Evolutionary conservation across 345 rosid species (phyloP), one percentile per base, ranked within the genome.

Genomic region (Corchorus capsularis): DNA sequence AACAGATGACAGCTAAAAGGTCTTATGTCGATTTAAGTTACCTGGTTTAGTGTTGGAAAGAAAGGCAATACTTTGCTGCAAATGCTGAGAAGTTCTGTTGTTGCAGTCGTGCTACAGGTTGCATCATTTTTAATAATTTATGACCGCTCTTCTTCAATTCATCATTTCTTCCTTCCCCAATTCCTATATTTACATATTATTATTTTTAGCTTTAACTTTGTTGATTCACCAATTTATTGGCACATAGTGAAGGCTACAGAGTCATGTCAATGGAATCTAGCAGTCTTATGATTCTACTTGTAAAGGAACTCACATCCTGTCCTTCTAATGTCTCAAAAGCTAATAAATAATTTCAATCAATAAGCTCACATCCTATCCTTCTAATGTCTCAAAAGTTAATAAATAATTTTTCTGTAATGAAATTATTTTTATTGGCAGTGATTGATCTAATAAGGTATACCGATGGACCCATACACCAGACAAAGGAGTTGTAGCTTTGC

Each of bases 401-500:
- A 12, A 67, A 19, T 13, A 41, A 70, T 34, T 54, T 53, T 54
- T 1, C 61, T 70, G 46, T 53, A 17, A 35, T 62, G 53, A 66
- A 66, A 20, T 46, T 67, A 46, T 67, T 3, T 3, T 45, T 66
- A 6, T 17, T 17, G 10, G n/a, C 14, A 15, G 10, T 2, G 52
- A 65, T 65, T 13, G 53, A 66, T 66, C 47, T 67, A 22, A 46
- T 49, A 14, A 14, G 41, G 55, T 54, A 43, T 6, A 7, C 22
- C 32, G 7, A 14, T 62, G 45, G 20, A 37, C 54, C 37, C n/a
- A 19, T n/a, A 67, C 9, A 47, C 53, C 17, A n/a, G 45, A 57
- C 46, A 19, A 37, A 14, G 19, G 75, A 34, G 32, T 15, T 35
- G 54, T 53, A 68, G 76, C 73, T 16, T 75, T 32, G 41, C 43